Base-by-base conservation (phyloP, 129 eudicot species). In the Scalesia atractyloides region DNA sequence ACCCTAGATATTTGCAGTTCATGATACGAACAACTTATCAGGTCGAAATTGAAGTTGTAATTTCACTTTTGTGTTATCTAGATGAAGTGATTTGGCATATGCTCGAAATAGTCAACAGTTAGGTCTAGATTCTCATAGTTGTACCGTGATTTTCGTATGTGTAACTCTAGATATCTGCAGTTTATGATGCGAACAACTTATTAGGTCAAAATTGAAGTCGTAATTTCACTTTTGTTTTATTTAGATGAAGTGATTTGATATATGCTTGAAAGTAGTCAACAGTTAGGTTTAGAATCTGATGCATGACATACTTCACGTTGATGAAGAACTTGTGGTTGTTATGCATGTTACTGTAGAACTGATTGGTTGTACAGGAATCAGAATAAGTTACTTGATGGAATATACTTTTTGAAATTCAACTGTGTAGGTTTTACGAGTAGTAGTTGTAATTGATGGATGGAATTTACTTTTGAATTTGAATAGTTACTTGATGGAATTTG, bases 211-310 rank as follows among this genome's bases (percentile, higher is more conserved):
- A 19, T 36, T 39, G 64, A 58, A 24, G 2, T 24, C 9, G 17
- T 47, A 36, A 51, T 53, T 69, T 69, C 41, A 60, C 19, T 37
- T 75, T n/a, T 54, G 5, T 37, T 54, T 13, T 58, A 66, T 17
- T 2, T 65, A 65, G 46, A 16, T 51, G n/a, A 65, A 5, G 46
- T 75, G 39, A 10, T 62, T 52, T 39, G 56, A 50, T 61, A 62
- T 62, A 51, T 41, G 37, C 47, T 59, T 56, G 71, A 70, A 49
- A 62, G 76, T 15, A 70, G 50, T 16, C 53, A 62, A 49, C 34
- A 57, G 53, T 68, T 76, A 76, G 63, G 75, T 59, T 17, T 60
- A 46, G 65, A 37, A 50, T 47, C 2, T 30, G 59, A 56, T 9
- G 9, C 9, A 1, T 39, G 34, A 30, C 34, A 3, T 50, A 1